Evolutionary conservation across 306 rosid genomes (phyloP).

Genomic region (Prunus campanulata): DNA sequence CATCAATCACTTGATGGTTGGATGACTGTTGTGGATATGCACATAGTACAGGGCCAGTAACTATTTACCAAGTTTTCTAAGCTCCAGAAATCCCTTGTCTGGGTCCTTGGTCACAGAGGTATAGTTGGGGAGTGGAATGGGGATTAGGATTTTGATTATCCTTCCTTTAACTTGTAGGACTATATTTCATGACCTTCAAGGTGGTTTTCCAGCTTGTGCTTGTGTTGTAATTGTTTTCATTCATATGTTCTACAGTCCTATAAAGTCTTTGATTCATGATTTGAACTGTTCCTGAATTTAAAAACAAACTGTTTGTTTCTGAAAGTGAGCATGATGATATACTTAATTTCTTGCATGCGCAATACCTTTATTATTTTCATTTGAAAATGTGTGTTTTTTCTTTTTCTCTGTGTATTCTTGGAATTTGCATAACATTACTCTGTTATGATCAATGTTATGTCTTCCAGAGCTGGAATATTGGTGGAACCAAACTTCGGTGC

Average conservation of each 20-base stretch:
- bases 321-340: background rate
- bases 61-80: background rate
- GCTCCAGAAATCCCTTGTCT: background rate
- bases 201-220: background rate
- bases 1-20: background rate
- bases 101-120: background rate
- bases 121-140: background rate
- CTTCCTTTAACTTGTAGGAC: background rate
- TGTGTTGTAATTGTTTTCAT: background rate
- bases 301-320: background rate
- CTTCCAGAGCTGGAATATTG: constrained; percentile 44
- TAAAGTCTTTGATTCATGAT: background rate
- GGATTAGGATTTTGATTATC: background rate
- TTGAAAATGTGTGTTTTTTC: background rate
- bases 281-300: background rate
- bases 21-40: background rate
- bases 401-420: background rate
- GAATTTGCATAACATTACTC: background rate
- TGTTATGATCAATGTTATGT: constrained; percentile 2
- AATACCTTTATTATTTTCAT: background rate
- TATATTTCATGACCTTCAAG: background rate
- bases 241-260: background rate
- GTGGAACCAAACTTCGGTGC: constrained; percentile 54
- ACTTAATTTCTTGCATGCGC: background rate
- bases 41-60: background rate